phyloP scores from a whole-genome alignment of 495 filamentous ascomycete genomes.

The Hypoxylon fuscum region DNA sequence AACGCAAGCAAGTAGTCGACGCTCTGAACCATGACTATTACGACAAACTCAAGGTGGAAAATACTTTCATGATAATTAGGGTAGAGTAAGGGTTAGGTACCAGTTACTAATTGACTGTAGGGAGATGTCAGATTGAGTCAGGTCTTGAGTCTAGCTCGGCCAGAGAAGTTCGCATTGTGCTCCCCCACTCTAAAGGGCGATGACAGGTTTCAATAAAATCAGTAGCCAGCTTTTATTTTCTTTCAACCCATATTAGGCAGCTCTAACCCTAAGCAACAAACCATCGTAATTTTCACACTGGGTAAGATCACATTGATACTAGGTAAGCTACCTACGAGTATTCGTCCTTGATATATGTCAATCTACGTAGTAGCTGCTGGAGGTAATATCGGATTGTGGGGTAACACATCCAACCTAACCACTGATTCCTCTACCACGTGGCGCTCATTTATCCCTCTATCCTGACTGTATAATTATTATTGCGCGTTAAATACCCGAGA shows the following conservation, averaged over 20 bases:
- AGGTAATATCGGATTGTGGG: constrained; percentile 33
- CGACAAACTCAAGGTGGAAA: background rate
- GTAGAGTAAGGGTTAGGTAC: constrained; percentile 1
- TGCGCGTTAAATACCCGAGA: background rate
- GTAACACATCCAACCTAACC: constrained; percentile 15
- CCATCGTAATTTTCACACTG: background rate
- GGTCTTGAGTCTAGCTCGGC: too few relatives aligned
- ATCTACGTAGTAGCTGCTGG: constrained; percentile 18
- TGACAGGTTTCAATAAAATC: background rate
- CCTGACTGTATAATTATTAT: background rate
- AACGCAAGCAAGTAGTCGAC: too few relatives aligned
- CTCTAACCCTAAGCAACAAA: background rate
- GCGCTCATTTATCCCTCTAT: constrained; percentile 13
- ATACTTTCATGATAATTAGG: background rate
- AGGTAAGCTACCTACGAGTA: too few relatives aligned
- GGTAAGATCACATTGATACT: too few relatives aligned
- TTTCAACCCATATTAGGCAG: background rate
- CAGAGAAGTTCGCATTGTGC: too few relatives aligned
- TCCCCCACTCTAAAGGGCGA: background rate
- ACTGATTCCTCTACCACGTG: constrained; percentile 31
- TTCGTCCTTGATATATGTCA: too few relatives aligned
- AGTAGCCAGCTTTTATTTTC: background rate
- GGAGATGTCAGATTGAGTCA: constrained; percentile 10
- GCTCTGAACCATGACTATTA: too few relatives aligned
- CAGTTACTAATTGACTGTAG: background rate